These are phyloP conservation scores for Yamadazyma paraphyllophila DNA, from an alignment of 805 yeast species.

Conservation along the genomic window DNA sequence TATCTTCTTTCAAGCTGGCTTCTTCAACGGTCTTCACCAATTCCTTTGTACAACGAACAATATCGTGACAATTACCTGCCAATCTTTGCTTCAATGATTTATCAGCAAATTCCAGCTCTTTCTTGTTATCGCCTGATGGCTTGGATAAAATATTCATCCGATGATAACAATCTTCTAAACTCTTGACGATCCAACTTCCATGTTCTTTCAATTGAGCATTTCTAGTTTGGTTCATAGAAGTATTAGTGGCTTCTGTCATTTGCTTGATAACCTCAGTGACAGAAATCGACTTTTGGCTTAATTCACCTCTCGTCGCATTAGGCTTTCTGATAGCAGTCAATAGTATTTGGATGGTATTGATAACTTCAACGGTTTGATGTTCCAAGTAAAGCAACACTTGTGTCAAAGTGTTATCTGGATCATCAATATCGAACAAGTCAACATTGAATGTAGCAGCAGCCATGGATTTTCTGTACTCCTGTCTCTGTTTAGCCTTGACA, in stretches of 20 bases:
- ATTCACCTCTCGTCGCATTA: constrained; percentile 69
- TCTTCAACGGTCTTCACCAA: constrained; percentile 95
- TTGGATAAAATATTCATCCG: constrained; percentile 75
- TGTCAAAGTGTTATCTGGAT: constrained; percentile 84
- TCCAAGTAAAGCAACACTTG: constrained; percentile 83
- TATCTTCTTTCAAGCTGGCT: constrained; percentile 83
- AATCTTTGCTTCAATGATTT: constrained; percentile 87
- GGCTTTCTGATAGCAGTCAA: constrained; percentile 75
- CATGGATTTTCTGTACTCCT: constrained; percentile 45
- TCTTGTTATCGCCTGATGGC: constrained; percentile 33
- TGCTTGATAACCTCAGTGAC: constrained; percentile 75
- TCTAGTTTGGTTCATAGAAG: constrained; percentile 84
- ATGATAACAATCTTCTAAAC: constrained; percentile 78
- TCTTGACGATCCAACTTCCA: constrained; percentile 87
- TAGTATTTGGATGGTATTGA: constrained; percentile 81
- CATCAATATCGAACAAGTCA: constrained; percentile 74
- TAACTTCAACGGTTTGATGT: constrained; percentile 90
- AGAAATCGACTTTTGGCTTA: constrained; percentile 70
- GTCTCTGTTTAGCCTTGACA: constrained; percentile 39
- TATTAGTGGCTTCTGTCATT: constrained; percentile 87
- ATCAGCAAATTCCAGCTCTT: constrained; percentile 71
- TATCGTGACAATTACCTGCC: constrained; percentile 94
- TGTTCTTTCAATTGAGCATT: constrained; percentile 83
- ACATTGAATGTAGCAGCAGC: constrained; percentile 63
- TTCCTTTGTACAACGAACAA: constrained; percentile 94